Percentiles rank a stretch among this genome's conserved stretches.
phyloP scores from a whole-genome alignment of 2,329 filamentous ascomycete species.

The Colletotrichum melonis region DNA sequence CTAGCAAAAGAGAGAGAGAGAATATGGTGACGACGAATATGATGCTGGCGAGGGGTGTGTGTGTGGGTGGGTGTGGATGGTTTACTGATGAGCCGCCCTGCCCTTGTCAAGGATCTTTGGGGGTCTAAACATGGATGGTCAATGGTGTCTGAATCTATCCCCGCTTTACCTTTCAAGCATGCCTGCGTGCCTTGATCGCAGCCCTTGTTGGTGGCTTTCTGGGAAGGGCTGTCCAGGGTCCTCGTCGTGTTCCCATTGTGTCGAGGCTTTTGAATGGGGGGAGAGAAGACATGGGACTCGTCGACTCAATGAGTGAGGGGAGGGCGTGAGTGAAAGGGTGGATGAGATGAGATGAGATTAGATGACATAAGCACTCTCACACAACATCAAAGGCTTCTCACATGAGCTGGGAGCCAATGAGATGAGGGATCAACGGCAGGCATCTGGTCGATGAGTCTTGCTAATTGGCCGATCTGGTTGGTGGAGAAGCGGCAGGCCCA shows the following conservation, averaged over 20 bases:
- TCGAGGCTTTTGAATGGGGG: background rate
- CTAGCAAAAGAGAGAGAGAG: background rate
- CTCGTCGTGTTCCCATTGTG: background rate
- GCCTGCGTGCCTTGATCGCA: background rate
- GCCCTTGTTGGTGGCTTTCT: slow-evolving; percentile 2
- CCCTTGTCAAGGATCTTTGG: slow-evolving; percentile 10
- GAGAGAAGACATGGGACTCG: too few species aligned
- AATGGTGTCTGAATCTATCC: slow-evolving; percentile 4
- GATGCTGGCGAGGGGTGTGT: too few species aligned
- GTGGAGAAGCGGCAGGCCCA: background rate
- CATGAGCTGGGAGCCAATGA: slow-evolving; percentile 26
- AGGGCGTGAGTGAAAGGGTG: background rate
- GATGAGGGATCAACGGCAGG: slow-evolving; percentile 27
- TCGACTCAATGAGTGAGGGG: too few species aligned
- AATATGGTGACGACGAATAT: background rate
- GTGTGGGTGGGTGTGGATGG: background rate
- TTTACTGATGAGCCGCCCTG: background rate
- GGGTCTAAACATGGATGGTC: slow-evolving; percentile 17
- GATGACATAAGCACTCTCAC: slow-evolving; percentile 1
- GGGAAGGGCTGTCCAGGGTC: background rate
- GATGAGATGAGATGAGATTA: slow-evolving; percentile 10
- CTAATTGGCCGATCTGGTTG: slow-evolving; percentile 11
- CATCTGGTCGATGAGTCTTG: slow-evolving; percentile 15
- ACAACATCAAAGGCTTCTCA: background rate
- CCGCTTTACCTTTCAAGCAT: slow-evolving; percentile 31